Evolutionary conservation across 116 monocot species (phyloP).

Genomic region (Posidonia oceanica): DNA sequence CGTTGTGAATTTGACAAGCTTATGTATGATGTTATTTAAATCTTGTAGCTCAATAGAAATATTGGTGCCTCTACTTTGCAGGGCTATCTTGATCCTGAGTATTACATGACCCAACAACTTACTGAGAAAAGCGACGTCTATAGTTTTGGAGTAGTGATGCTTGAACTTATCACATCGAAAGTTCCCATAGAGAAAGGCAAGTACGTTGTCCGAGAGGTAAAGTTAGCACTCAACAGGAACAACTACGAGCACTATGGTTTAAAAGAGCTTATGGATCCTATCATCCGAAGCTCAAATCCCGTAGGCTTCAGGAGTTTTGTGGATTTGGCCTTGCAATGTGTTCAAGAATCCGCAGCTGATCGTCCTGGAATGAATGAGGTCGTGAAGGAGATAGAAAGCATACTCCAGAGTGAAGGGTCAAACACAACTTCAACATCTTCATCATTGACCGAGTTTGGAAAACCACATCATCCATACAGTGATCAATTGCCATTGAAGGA

Average conservation of each 20-base stretch:
- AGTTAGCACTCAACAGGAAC: constrained; percentile 16
- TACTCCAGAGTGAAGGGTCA: constrained; percentile 43
- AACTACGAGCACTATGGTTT: constrained; percentile 42
- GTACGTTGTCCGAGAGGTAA: constrained; percentile 63
- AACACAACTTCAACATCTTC: constrained; percentile 30
- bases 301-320: constrained; percentile 45
- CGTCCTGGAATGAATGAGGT: constrained; percentile 73
- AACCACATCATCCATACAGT: constrained; percentile 19
- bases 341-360: constrained; percentile 39
- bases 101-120: constrained; percentile 79
- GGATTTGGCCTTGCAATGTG: constrained; percentile 61
- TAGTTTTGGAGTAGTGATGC: constrained; percentile 86
- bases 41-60: not conserved
- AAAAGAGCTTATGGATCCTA: constrained; percentile 45
- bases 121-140: constrained; percentile 93
- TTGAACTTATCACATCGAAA: constrained; percentile 56
- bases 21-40: not conserved
- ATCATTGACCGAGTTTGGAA: constrained; percentile 36
- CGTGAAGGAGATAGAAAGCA: constrained; percentile 74
- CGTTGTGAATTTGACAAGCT: not conserved
- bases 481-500: constrained; percentile 1
- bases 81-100: constrained; percentile 96
- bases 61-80: constrained; percentile 11
- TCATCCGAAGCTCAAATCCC: constrained; percentile 18
- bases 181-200: constrained; percentile 63